Percentiles rank a stretch among this genome's conserved stretches.
Conservation (phyloP, 1,284 basidiomycete genomes). For the Hemileia vastatrix region DNA sequence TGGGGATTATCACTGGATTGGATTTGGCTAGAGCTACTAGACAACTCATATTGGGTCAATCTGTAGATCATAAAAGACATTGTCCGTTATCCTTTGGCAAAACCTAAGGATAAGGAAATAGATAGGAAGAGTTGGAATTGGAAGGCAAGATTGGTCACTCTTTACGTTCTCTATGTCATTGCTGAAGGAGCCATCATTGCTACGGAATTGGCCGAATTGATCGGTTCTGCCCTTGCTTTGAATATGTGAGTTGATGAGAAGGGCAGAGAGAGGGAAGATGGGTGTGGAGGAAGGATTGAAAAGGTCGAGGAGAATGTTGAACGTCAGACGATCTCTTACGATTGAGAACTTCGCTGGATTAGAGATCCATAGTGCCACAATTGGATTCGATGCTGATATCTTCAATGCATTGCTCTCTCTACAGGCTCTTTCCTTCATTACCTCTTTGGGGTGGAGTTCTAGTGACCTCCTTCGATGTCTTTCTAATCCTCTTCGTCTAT, state of each 20-base stretch:
- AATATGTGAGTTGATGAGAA: conserved; percentile 50
- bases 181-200: conserved; percentile 57
- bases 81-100: too few relatives aligned
- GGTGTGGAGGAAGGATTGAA: too few relatives aligned
- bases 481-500: conserved; percentile 47
- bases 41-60: too few relatives aligned
- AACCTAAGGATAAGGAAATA: conserved; percentile 22
- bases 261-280: too few relatives aligned
- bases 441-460: conserved; percentile 71
- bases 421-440: conserved; percentile 61
- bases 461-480: conserved; percentile 70
- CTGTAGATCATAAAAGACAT: too few relatives aligned
- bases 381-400: background rate
- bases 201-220: conserved; percentile 54
- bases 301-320: too few relatives aligned
- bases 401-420: background rate
- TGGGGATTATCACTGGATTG: conserved; percentile 50
- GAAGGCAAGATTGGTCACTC: conserved; percentile 19
- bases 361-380: too few relatives aligned
- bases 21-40: conserved; percentile 36
- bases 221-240: conserved; percentile 68
- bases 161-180: conserved; percentile 49
- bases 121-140: conserved; percentile 8
- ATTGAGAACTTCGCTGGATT: too few relatives aligned
- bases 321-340: too few relatives aligned